Conservation (phyloP, 257 asterid genomes). For the Avicennia marina region DNA sequence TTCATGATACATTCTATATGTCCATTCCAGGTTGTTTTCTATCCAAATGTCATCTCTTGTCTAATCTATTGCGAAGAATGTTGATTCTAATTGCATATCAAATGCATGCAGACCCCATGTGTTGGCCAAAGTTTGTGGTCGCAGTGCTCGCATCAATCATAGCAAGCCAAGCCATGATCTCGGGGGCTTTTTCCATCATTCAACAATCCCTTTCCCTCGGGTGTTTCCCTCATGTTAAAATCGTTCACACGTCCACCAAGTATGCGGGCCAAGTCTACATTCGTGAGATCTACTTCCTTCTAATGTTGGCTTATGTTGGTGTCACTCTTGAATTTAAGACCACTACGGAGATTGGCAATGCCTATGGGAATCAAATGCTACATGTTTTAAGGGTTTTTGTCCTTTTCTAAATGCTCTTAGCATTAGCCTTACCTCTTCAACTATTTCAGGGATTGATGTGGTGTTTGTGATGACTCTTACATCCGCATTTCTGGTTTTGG, state of each 20-base stretch:
- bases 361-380: slow-evolving; percentile 49
- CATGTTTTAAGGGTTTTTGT: too few relatives aligned
- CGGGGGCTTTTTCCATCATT: slow-evolving; percentile 53
- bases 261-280: slow-evolving; percentile 49
- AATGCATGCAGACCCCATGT: slow-evolving; percentile 31
- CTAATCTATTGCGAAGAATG: too few relatives aligned
- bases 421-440: too few relatives aligned
- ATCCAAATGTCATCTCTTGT: neutral
- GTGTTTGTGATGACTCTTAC: slow-evolving; percentile 55
- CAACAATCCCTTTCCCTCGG: slow-evolving; percentile 55
- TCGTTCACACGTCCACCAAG: slow-evolving; percentile 45
- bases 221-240: slow-evolving; percentile 56
- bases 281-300: slow-evolving; percentile 47
- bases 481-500: slow-evolving; percentile 36
- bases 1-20: slow-evolving; percentile 34
- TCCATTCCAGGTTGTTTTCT: slow-evolving; percentile 42
- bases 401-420: neutral
- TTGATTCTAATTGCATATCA: neutral
- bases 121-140: slow-evolving; percentile 61
- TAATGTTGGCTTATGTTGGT: slow-evolving; percentile 47
- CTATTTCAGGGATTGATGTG: slow-evolving; percentile 50
- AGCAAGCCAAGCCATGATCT: slow-evolving; percentile 64
- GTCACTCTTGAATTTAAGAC: slow-evolving; percentile 45
- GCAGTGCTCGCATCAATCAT: slow-evolving; percentile 45
- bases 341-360: slow-evolving; percentile 41